These are phyloP conservation scores for Dictyostelium capitatum DNA, from an alignment of 78 protist genomes.

Conservation along the genomic window DNA sequence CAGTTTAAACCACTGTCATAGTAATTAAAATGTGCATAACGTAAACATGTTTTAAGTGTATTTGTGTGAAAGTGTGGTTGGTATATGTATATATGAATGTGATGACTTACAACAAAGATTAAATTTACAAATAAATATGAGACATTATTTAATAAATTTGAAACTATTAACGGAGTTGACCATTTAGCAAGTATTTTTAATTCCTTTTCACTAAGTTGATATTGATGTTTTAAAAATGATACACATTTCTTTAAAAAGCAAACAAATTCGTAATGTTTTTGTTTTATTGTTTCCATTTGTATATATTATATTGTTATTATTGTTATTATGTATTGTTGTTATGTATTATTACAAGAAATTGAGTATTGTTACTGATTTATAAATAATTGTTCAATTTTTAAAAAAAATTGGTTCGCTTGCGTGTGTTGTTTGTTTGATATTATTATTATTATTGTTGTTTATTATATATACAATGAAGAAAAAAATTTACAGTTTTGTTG, in stretches of 20 bases:
- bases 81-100: background rate
- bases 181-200: constrained; percentile 22
- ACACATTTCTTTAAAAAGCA: background rate
- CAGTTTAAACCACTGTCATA: no score
- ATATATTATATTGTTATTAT: background rate
- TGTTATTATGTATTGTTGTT: background rate
- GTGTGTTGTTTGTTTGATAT: no score
- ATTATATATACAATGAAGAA: no score
- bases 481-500: no score
- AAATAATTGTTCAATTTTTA: background rate
- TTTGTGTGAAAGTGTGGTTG: background rate
- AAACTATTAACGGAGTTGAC: constrained; percentile 59
- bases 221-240: background rate
- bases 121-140: constrained; percentile 66
- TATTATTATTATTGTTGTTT: no score
- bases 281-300: background rate
- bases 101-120: constrained; percentile 64
- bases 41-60: no score
- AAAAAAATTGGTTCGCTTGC: background rate
- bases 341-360: background rate
- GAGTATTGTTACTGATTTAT: background rate
- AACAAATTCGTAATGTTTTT: background rate
- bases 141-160: constrained; percentile 70
- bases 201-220: constrained; percentile 23
- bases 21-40: no score